Evolutionary conservation across 176 grass and related monocot genomes (phyloP).

Genomic region (Hordeum marinum): DNA sequence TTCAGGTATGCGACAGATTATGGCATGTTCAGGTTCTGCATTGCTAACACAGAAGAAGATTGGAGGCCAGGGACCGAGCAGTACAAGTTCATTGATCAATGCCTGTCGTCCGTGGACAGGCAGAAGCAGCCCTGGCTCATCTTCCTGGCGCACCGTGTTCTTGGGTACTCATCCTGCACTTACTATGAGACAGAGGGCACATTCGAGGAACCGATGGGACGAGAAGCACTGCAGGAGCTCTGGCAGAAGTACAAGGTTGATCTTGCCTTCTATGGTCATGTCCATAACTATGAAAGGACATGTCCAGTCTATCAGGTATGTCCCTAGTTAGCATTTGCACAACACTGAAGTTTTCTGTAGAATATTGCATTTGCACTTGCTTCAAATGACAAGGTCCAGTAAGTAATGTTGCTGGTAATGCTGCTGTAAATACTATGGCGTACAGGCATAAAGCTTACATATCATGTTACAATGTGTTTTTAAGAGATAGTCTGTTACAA

Average conservation of each 20-base stretch:
- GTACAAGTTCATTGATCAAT: conserved; percentile 68
- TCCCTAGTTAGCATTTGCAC: not conserved
- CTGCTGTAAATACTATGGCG: not conserved
- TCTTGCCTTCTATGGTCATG: conserved; percentile 65
- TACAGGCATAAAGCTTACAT: too few relatives aligned
- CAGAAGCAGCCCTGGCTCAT: conserved; percentile 79
- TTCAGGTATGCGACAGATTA: conserved; percentile 63
- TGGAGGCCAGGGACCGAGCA: conserved; percentile 61
- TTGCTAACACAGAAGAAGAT: conserved; percentile 68
- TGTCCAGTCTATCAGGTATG: conserved; percentile 67
- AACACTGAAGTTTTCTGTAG: not conserved
- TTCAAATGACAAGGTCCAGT: not conserved
- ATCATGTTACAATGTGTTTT: too few relatives aligned
- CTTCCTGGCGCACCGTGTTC: conserved; percentile 65
- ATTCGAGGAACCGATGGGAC: conserved; percentile 66
- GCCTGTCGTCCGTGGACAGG: conserved; percentile 55
- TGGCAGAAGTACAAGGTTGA: conserved; percentile 86
- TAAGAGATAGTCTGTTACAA: not conserved
- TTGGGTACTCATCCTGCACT: conserved; percentile 55
- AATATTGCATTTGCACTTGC: not conserved
- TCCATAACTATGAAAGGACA: conserved; percentile 74
- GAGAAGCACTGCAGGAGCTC: conserved; percentile 52
- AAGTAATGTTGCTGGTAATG: not conserved
- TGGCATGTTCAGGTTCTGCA: conserved; percentile 77
- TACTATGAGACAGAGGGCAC: conserved; percentile 47